Evolutionary conservation across 2,329 filamentous ascomycete species (phyloP), one percentile per base, ranked within the genome.

Genomic region (Colletotrichum echinochloae): DNA sequence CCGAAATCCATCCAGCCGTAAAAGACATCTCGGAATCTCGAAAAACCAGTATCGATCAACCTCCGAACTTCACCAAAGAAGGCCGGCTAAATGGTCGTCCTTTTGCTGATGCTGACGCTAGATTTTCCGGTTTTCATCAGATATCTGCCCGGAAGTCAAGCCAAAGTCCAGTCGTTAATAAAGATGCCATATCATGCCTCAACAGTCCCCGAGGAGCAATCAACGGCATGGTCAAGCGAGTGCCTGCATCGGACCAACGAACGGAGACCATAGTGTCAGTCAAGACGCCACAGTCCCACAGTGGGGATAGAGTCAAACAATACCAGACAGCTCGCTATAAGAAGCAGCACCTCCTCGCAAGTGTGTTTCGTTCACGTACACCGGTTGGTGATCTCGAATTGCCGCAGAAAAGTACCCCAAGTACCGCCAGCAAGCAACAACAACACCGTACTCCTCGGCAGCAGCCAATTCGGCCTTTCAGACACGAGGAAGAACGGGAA

Each of bases 331-430:
- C 60, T 41, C 18, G 7, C 8, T 7, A 39, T 12, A 39, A 30
- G 6, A 54, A 52, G 18, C 23, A 16, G 33, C 60, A 62, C 11
- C 9, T 30, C 11, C 20, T 33, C 28, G 7, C 8, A 51, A 14
- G 28, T 16, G 35, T 23, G 46, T 6, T 4, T 26, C 46, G 33
- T n/a, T 39, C 59, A 23, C 12, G 41, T 23, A 56, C 49, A 23
- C 56, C 51, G 18, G 28, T 72, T 39, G 37, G 48, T 26, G 61
- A 70, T 35, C 59, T 72, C 20, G 69, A 69, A 33, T 46, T 52
- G 57, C 64, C 57, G 5, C 62, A 37, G 28, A 56, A 14, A 35
- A 37, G 18, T 23, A 64, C 49, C 11, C 39, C 51, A 12, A 54
- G n/a, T 26, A 56, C 61, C 16, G 20, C 37, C 39, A 5, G 51